Conservation (phyloP, 176 grass and related monocot species). For the Leersia perrieri region DNA sequence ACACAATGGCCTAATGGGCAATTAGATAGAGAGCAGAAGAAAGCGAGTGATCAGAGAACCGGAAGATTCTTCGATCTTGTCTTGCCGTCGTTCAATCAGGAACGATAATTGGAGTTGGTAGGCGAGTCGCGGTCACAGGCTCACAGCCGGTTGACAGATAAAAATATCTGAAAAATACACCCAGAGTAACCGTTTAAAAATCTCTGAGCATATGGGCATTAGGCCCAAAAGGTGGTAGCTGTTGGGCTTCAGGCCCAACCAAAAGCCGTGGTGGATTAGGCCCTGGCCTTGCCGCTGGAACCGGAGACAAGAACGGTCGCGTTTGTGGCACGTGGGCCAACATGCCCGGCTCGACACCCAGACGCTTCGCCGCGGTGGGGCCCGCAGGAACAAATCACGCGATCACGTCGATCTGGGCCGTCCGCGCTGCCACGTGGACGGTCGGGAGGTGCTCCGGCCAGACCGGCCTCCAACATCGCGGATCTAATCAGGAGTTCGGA, state of each 20-base stretch:
- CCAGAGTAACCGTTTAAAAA: background rate
- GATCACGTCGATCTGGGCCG: background rate
- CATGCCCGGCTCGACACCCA: constrained; percentile 10
- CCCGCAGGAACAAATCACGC: background rate
- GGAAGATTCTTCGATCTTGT: background rate
- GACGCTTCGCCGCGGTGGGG: background rate
- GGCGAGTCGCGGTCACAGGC: no score
- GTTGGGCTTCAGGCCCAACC: background rate
- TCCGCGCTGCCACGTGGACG: background rate
- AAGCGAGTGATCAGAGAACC: background rate
- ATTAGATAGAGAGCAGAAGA: background rate
- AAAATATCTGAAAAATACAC: background rate
- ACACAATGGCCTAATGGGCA: background rate
- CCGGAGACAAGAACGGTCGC: background rate
- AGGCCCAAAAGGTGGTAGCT: background rate
- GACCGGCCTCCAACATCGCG: background rate
- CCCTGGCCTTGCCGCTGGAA: background rate
- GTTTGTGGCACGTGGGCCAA: constrained; percentile 20
- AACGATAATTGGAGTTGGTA: background rate
- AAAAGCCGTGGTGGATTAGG: background rate
- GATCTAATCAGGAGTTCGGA: constrained; percentile 4
- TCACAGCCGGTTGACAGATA: background rate
- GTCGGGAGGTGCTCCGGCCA: no score
- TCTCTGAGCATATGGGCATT: no score
- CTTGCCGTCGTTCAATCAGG: background rate